Conservation (phyloP, 352 stramenopile species). For the Globisporangium iwayamae region DNA sequence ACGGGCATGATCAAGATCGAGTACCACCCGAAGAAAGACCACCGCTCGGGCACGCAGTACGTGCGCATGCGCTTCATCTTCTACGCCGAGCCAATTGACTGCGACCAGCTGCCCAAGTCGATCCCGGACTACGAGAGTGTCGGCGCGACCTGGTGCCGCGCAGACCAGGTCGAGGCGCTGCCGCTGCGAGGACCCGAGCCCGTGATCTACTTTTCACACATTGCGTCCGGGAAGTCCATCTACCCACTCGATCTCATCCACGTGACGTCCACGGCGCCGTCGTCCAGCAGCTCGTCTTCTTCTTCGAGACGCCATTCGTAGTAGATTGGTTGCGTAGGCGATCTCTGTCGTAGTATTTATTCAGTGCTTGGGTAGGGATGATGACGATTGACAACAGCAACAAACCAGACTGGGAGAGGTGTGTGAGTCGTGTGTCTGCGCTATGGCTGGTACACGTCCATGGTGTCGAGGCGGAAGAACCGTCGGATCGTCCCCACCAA, state of each 20-base stretch:
- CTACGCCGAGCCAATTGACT: conserved; percentile 73
- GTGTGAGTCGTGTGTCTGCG: not conserved
- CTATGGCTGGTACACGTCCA: conserved; percentile 65
- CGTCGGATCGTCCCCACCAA: conserved; percentile 62
- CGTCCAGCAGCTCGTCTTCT: conserved; percentile 3
- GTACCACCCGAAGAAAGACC: conserved; percentile 82
- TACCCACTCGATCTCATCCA: conserved; percentile 75
- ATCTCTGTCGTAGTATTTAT: conserved; percentile 9
- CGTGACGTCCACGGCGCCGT: conserved; percentile 40
- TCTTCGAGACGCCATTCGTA: conserved; percentile 11
- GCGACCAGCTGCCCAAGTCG: conserved; percentile 75
- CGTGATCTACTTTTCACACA: conserved; percentile 69
- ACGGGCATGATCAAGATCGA: conserved; percentile 80
- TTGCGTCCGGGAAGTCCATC: conserved; percentile 65
- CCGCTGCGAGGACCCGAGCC: conserved; percentile 73
- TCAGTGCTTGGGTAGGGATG: not conserved
- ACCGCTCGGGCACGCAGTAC: conserved; percentile 62
- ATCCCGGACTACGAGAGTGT: conserved; percentile 87
- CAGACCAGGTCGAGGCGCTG: conserved; percentile 62
- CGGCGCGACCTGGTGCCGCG: conserved; percentile 72
- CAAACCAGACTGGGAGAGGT: not conserved
- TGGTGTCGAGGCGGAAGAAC: conserved; percentile 56
- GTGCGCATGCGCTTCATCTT: conserved; percentile 88
- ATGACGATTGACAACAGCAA: not conserved
- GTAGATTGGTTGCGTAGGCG: not conserved